phyloP scores from a whole-genome alignment of 2,329 filamentous ascomycete species.

The Blastomyces percursus region DNA sequence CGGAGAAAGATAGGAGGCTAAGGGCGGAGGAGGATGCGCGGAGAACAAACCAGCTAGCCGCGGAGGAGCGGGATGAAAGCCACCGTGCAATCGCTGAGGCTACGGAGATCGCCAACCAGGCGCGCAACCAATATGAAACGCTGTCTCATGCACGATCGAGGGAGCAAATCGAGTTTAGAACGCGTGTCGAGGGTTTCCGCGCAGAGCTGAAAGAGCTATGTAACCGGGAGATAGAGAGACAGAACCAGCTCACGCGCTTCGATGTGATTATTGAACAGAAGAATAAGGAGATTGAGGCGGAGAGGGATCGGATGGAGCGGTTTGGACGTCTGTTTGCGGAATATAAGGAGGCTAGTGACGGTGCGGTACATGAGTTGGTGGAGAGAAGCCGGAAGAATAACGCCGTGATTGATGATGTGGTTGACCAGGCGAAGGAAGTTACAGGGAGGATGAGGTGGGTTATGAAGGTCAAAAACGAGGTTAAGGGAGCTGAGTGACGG shows the following conservation, averaged over 20 bases:
- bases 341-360: conserved; percentile 35
- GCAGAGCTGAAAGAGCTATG: conserved; percentile 26
- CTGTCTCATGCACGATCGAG: conserved; percentile 31
- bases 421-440: conserved; percentile 33
- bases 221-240: conserved; percentile 28
- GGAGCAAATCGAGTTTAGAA: conserved; percentile 32
- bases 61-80: conserved; percentile 31
- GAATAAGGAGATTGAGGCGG: conserved; percentile 32
- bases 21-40: conserved; percentile 32
- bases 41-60: conserved; percentile 29
- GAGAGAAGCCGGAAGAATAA: conserved; percentile 23
- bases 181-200: conserved; percentile 29
- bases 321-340: conserved; percentile 30
- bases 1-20: conserved; percentile 32
- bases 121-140: conserved; percentile 35
- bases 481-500: conserved; percentile 21
- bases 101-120: conserved; percentile 30
- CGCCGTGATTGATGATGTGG: conserved; percentile 25
- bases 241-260: conserved; percentile 29
- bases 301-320: conserved; percentile 31
- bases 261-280: conserved; percentile 38
- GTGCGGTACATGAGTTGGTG: conserved; percentile 26
- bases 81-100: conserved; percentile 30
- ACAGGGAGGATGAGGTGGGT: conserved; percentile 40
- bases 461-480: conserved; percentile 33